Evolutionary conservation across 192 early-diverging fungal species (phyloP), one percentile per base, ranked within the genome.

Genomic region (Glomus cerebriforme): DNA sequence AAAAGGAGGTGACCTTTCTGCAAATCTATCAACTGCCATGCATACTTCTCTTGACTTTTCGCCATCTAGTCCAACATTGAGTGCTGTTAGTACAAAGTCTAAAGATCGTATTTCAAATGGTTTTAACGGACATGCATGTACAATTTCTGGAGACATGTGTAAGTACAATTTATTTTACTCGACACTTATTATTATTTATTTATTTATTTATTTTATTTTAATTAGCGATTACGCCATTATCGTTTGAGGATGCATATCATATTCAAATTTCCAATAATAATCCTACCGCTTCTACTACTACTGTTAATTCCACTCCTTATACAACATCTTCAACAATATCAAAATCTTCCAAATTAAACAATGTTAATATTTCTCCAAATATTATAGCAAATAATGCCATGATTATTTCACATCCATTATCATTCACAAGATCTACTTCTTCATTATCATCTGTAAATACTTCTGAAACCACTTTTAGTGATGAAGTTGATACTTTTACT

Each of bases 181-280:
- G 9, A 22, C 9, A 35, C n/a, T 29, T 59, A 26, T 19, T n/a
- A 35, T 37, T 22, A 19, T 60, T 32, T 10, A n/a, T 26, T 27
- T 60, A 59, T 32, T 67, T 49, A 31, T 13, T 29, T 7, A 65
- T 26, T 59, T 7, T 24, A 7, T 49, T 64, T 4, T 49, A 43
- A 35, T 26, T 64, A 80, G 75, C 79, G 6, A 80, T 77, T 5
- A 82, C 86, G 35, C 83, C 86, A 13, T 59, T 88, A 15, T 90
- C 89, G 0, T 90, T 90, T 85, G 89, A 90, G 78, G 89, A 90
- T 71, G 89, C 89, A 4, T 86, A 86, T 60, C 65, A 87, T 64
- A 86, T 90, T 47, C 85, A 82, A 32, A 68, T 80, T 59, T 80
- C 78, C 35, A 80, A 81, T 60, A 81, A 75, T 26, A 81, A 81